These are phyloP conservation scores for Xylariomycetidae sp. DNA, from an alignment of 2,329 filamentous ascomycete species.

Conservation along the genomic window DNA sequence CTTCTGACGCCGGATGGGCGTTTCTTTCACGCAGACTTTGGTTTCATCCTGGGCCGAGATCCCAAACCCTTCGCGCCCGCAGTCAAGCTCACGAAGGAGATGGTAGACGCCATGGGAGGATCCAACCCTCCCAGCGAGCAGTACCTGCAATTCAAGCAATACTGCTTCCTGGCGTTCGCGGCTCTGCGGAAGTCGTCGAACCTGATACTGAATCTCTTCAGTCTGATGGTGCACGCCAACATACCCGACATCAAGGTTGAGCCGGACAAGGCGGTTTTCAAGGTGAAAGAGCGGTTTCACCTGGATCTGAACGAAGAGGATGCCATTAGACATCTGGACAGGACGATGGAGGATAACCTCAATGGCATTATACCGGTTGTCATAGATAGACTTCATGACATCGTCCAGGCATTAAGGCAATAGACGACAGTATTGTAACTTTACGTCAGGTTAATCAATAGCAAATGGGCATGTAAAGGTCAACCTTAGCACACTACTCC, in stretches of 20 bases:
- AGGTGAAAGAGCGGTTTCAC: conserved; percentile 92
- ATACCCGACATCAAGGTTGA: conserved; percentile 93
- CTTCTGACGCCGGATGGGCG: conserved; percentile 84
- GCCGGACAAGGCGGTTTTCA: conserved; percentile 88
- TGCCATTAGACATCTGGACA: conserved; percentile 80
- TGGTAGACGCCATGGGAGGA: conserved; percentile 98
- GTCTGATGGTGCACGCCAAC: conserved; percentile 94
- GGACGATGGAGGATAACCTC: conserved; percentile 84
- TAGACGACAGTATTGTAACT: no score
- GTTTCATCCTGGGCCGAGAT: conserved; percentile 94
- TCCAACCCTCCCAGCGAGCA: conserved; percentile 61
- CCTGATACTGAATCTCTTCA: conserved; percentile 90
- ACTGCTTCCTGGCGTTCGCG: conserved; percentile 92
- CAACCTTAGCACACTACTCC: no score
- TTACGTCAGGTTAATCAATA: no score
- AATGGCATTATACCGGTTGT: conserved; percentile 88
- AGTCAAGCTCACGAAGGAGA: conserved; percentile 96
- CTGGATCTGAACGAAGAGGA: conserved; percentile 89
- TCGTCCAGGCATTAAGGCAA: conserved; percentile 87
- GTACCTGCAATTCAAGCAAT: conserved; percentile 87
- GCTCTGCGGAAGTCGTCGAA: conserved; percentile 86
- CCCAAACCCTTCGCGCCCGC: conserved; percentile 95
- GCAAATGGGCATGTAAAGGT: no score
- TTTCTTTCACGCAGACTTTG: conserved; percentile 98
- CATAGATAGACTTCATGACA: conserved; percentile 90